These are phyloP conservation scores for Fusarium ambrosium DNA, from an alignment of 2,329 filamentous ascomycete genomes.

Conservation along the genomic window DNA sequence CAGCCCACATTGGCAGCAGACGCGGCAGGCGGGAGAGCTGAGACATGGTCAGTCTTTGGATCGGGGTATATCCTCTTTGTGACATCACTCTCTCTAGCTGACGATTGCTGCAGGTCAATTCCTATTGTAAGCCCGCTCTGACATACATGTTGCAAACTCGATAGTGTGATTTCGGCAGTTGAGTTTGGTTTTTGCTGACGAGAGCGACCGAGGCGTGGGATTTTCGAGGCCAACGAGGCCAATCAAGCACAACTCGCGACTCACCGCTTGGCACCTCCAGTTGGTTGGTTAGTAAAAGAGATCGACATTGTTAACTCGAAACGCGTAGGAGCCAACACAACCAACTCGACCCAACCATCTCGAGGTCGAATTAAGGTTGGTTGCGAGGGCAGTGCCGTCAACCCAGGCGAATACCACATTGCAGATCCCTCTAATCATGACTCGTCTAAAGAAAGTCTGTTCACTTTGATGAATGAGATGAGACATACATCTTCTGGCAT, in stretches of 20 bases:
- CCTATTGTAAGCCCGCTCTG: background rate
- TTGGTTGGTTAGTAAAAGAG: background rate
- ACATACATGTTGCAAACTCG: background rate
- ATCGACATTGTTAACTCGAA: background rate
- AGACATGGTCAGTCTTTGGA: background rate
- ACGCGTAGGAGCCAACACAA: background rate
- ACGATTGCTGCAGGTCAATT: background rate
- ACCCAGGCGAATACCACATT: background rate
- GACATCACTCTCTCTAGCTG: background rate
- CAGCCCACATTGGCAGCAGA: background rate
- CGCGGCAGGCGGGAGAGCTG: conserved; percentile 28
- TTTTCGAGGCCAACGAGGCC: background rate
- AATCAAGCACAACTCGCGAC: background rate
- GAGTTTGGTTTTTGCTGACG: background rate
- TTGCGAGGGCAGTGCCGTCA: background rate
- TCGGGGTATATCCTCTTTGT: background rate
- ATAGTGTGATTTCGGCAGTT: conserved; percentile 1
- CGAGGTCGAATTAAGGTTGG: background rate
- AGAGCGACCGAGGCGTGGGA: background rate
- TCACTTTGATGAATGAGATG: background rate
- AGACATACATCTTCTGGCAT: background rate
- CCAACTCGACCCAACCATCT: background rate
- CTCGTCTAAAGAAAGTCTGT: background rate
- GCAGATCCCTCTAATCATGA: background rate
- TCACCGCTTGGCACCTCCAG: background rate